A percentile compares a stretch with the other conserved stretches of the same genome.
Evolutionary conservation across 345 rosid genomes (phyloP).

Genomic region (Toxicodendron radicans): DNA sequence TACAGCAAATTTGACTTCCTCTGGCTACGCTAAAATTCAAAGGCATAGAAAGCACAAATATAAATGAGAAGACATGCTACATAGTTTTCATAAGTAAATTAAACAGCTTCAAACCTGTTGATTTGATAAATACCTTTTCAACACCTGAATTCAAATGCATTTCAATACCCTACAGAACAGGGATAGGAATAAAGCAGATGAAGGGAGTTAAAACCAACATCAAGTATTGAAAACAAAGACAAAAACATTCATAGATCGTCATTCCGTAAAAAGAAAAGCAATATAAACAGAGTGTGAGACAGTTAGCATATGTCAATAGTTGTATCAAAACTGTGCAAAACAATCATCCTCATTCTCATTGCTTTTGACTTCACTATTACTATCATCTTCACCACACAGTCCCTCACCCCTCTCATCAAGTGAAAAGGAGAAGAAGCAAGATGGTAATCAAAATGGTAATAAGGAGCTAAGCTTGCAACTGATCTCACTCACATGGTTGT

Average conservation of each 20-base stretch:
- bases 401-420: no score
- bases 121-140: conserved; percentile 72
- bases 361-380: neutral
- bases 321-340: neutral
- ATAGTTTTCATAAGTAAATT: conserved; percentile 1
- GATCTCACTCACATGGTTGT: neutral
- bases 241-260: neutral
- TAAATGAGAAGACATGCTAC: conserved; percentile 19
- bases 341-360: neutral
- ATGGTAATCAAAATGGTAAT: neutral
- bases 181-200: conserved; percentile 2
- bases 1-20: conserved; percentile 91
- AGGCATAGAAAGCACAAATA: conserved; percentile 47
- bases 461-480: neutral
- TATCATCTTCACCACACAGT: neutral
- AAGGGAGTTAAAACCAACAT: neutral
- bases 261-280: neutral
- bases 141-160: conserved; percentile 72
- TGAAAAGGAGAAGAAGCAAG: no score
- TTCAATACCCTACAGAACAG: conserved; percentile 78
- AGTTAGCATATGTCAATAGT: no score
- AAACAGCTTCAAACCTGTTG: conserved; percentile 14
- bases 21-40: conserved; percentile 77
- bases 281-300: neutral
- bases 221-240: neutral